A percentile compares a stretch with the other conserved stretches of the same genome.
Evolutionary conservation across 208 protist species (phyloP).

Genomic region (Trichomonas vaginalis): DNA sequence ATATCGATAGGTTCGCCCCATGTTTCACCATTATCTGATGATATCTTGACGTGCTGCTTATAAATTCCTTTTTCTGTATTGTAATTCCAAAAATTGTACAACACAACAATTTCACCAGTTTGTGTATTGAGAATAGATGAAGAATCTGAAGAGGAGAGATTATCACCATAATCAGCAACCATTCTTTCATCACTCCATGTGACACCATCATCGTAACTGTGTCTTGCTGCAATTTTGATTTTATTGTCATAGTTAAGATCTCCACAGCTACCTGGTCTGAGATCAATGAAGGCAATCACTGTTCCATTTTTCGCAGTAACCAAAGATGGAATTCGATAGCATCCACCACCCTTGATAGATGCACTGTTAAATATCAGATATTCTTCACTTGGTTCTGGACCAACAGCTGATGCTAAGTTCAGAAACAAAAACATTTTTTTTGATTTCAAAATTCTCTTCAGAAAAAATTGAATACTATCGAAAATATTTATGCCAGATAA

Average conservation of each 20-base stretch:
- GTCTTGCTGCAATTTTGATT: background rate
- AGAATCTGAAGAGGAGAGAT: background rate
- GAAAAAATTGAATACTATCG: no score
- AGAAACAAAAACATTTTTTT: no score
- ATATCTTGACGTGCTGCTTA: background rate
- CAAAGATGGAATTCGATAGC: background rate
- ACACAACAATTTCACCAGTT: background rate
- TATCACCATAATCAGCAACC: background rate
- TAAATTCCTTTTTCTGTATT: background rate
- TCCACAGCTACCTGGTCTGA: background rate
- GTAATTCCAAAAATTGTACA: background rate
- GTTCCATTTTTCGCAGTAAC: background rate
- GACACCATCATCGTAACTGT: background rate
- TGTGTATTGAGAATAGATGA: background rate
- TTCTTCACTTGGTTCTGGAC: no score
- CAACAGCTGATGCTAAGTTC: no score
- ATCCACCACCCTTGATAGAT: no score
- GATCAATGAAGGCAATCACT: background rate
- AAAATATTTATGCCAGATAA: no score
- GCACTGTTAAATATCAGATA: no score
- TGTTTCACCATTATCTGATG: background rate
- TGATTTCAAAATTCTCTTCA: no score
- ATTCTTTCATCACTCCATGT: background rate
- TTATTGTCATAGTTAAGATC: background rate
- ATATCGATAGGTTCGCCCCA: background rate